A percentile compares a stretch with the other conserved stretches of the same genome.
Conservation (phyloP, 2,329 filamentous ascomycete species). For the Fusarium fracticaudum region DNA sequence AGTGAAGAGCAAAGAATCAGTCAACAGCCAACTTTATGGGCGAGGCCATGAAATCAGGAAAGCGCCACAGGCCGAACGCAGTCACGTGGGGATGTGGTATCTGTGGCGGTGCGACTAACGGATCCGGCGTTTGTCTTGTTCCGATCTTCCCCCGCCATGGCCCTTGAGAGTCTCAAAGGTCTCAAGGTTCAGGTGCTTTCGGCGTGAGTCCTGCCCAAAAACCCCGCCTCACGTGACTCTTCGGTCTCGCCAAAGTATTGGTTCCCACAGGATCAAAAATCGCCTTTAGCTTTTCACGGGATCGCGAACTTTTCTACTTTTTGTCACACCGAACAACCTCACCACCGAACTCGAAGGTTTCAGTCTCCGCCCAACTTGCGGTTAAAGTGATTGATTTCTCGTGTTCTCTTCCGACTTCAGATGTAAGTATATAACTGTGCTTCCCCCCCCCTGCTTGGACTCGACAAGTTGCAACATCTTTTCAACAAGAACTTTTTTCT, state of each 20-base stretch:
- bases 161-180: not conserved
- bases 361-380: constrained; percentile 98
- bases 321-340: constrained; percentile 47
- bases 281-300: constrained; percentile 35
- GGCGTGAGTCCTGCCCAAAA: constrained; percentile 19
- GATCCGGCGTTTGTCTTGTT: constrained; percentile 13
- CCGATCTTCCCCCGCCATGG: constrained; percentile 31
- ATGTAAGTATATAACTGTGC: constrained; percentile 48
- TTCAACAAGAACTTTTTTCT: constrained; percentile 28
- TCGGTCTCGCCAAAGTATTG: constrained; percentile 21
- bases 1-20: constrained; percentile 41
- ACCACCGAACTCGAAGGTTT: constrained; percentile 85
- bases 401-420: constrained; percentile 67
- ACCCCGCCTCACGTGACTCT: constrained; percentile 5
- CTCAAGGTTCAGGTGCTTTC: not conserved
- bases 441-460: not conserved
- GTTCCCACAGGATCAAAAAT: constrained; percentile 50
- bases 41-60: constrained; percentile 38
- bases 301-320: constrained; percentile 45
- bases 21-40: constrained; percentile 41
- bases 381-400: constrained; percentile 99
- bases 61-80: constrained; percentile 35
- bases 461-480: constrained; percentile 2
- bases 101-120: constrained; percentile 37
- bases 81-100: rapidly evolving